phyloP scores from a whole-genome alignment of 2,329 filamentous ascomycete species.

The Colletotrichum simmondsii region DNA sequence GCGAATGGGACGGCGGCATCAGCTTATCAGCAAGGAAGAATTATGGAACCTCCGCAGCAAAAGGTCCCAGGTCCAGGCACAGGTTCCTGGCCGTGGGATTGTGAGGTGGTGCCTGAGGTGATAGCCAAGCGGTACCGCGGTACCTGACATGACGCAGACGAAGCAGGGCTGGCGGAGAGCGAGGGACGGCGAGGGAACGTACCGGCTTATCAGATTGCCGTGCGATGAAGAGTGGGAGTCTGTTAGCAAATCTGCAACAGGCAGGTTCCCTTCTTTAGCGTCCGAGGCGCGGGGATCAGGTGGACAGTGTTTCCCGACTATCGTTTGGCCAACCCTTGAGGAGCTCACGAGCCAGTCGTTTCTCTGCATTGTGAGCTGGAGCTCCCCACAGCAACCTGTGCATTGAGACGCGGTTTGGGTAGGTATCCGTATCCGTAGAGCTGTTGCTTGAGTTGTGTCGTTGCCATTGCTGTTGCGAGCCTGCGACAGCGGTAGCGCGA shows the following conservation, averaged over 20 bases:
- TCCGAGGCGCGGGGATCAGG: conserved; percentile 15
- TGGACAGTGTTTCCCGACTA: conserved; percentile 18
- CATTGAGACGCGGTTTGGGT: background rate
- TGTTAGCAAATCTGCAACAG: conserved; percentile 29
- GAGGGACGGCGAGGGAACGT: background rate
- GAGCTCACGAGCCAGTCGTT: conserved; percentile 14
- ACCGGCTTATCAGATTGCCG: conserved; percentile 2
- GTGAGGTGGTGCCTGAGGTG: conserved; percentile 8
- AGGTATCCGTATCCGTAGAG: background rate
- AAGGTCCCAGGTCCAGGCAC: conserved; percentile 9
- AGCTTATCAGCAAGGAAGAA: conserved; percentile 8
- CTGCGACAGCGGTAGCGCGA: background rate
- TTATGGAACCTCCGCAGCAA: background rate
- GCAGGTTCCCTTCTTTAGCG: conserved; percentile 29
- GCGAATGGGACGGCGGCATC: conserved; percentile 16
- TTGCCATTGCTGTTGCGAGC: conserved; percentile 1
- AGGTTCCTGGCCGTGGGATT: background rate
- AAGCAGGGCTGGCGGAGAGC: background rate
- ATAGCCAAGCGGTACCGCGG: background rate
- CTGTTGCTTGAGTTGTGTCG: conserved; percentile 9
- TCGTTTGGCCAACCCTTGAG: conserved; percentile 26
- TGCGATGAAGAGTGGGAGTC: too few species aligned
- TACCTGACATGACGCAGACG: conserved; percentile 32
- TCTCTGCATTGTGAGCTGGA: conserved; percentile 17
- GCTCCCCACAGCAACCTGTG: conserved; percentile 32